Evolutionary conservation across 768 basidiomycete species (phyloP).

Genomic region (Termitomyces titanicus): DNA sequence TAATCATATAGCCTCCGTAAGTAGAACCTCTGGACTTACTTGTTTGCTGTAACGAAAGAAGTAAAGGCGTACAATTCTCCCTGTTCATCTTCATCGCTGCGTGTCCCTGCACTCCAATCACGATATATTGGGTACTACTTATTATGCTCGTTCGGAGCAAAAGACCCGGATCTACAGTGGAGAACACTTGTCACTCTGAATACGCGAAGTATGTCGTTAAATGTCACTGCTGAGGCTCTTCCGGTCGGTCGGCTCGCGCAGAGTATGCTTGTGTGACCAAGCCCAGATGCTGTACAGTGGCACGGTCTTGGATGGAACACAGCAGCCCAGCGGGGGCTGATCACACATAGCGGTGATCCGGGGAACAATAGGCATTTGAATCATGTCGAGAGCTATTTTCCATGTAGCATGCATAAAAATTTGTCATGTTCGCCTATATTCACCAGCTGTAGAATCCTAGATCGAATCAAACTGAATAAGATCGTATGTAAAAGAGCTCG

Average conservation of each 20-base stretch:
- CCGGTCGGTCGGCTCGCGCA: constrained; percentile 48
- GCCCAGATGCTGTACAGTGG: constrained; percentile 41
- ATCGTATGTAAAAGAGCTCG: too few relatives aligned
- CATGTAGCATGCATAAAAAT: too few relatives aligned
- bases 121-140: constrained; percentile 45
- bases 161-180: constrained; percentile 44
- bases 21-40: too few relatives aligned
- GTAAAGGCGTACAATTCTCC: constrained; percentile 23
- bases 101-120: constrained; percentile 33
- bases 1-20: neutral
- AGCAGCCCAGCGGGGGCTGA: too few relatives aligned
- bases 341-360: too few relatives aligned
- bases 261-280: constrained; percentile 71
- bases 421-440: too few relatives aligned
- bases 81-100: constrained; percentile 29
- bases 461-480: too few relatives aligned
- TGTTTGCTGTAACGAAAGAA: neutral
- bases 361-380: too few relatives aligned
- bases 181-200: constrained; percentile 41
- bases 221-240: constrained; percentile 56
- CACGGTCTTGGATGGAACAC: constrained; percentile 58
- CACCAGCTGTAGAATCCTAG: too few relatives aligned
- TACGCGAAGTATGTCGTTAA: constrained; percentile 56
- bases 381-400: too few relatives aligned
- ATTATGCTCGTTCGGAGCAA: constrained; percentile 39